Evolutionary conservation across 768 basidiomycete species (phyloP), one percentile per base, ranked within the genome.

Genomic region (Steccherinum ochraceum): DNA sequence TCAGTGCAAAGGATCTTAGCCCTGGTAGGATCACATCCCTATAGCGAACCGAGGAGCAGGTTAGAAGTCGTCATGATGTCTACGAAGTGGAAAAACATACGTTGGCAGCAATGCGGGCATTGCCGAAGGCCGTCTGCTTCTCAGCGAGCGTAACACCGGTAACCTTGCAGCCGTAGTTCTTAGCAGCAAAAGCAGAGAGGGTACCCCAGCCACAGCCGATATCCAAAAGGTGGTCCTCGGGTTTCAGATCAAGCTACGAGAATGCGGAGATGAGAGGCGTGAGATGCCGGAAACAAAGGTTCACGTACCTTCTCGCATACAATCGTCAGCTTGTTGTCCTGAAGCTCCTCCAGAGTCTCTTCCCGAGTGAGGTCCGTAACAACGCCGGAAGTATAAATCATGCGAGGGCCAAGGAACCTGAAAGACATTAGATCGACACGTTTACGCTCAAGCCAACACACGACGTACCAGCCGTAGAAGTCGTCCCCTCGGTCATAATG

Each of bases 161-260:
- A 45, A 86, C 92, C 63, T 97, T 93, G 56, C 90, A 94, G n/a
- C 75, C 88, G 64, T 86, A 98, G 74, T 99, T 99, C 74, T 97
- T 98, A 25, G 91, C 88, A 41, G 96, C 96, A 60, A 93, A 95
- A 1, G 95, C 86, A 39, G 83, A 80, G 50, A 99, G 83, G 0
- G 96, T 96, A 23, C 95, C 96, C 96, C 96, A 99, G 41, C 96
- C 96, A 59, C 90, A 93, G 11, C 90, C 90, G 51, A 92, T 83
- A 56, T 93, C 90, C 16, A 93, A 81, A 1, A 91, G 72, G 67
- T 78, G 81, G 70, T 99, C 96, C 0, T 75, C 77, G n/a, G 89
- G 81, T 60, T 95, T 75, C 24, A 99, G 80, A 66, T 88, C 77
- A 49, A 99, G 81, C 69, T 64, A 35, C 30, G 30, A 35, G 16